A percentile compares a stretch with the other conserved stretches of the same genome.
phyloP scores from a whole-genome alignment of 345 rosid species.

The Dimocarpus longan region DNA sequence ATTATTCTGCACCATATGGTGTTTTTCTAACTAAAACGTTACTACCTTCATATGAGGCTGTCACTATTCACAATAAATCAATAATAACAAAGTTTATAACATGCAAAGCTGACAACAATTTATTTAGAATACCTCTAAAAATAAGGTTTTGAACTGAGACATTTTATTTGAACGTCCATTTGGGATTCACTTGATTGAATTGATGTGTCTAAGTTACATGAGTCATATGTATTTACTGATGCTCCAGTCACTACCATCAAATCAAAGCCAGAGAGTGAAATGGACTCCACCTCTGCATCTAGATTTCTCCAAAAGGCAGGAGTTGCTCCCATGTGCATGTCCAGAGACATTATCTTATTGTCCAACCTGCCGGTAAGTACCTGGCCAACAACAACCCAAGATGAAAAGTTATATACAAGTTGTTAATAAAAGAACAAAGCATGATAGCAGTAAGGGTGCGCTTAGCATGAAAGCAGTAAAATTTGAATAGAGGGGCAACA shows the following conservation, averaged over 20 bases:
- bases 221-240: conserved; percentile 57
- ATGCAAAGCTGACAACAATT: conserved; percentile 8
- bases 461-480: too few species aligned
- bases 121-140: conserved; percentile 53
- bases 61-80: not conserved
- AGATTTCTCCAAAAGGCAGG: conserved; percentile 28
- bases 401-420: not conserved
- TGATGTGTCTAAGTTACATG: conserved; percentile 57
- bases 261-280: conserved; percentile 66
- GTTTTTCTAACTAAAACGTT: not conserved
- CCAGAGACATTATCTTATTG: conserved; percentile 75
- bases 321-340: conserved; percentile 44
- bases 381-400: conserved; percentile 47
- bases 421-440: not conserved
- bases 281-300: conserved; percentile 58
- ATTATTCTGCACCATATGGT: not conserved
- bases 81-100: not conserved
- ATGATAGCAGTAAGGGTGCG: not conserved
- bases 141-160: conserved; percentile 51
- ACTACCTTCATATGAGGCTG: not conserved
- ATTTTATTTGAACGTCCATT: conserved; percentile 55
- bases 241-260: conserved; percentile 65
- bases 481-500: not conserved
- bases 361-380: conserved; percentile 76
- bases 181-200: conserved; percentile 51